A percentile compares a stretch with the other conserved stretches of the same genome.
Conservation (phyloP, 208 protist genomes). For the Crithidia expoeki region DNA sequence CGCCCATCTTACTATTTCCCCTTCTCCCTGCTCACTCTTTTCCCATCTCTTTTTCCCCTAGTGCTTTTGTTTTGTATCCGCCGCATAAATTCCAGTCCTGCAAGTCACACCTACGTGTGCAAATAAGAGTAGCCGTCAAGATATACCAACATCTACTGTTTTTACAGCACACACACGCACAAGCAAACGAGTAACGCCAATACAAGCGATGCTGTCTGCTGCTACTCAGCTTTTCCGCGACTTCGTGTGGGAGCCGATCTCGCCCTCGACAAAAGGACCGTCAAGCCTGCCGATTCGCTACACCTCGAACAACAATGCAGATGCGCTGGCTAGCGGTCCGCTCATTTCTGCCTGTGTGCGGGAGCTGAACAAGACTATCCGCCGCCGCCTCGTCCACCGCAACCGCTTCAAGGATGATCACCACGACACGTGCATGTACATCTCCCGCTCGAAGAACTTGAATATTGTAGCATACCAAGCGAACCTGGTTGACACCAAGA, state of each 20-base stretch:
- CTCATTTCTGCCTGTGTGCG: slow-evolving; percentile 55
- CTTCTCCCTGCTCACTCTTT: neutral
- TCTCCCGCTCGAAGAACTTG: slow-evolving; percentile 78
- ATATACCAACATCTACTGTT: neutral
- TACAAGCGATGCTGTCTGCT: slow-evolving; percentile 52
- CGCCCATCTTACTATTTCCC: neutral
- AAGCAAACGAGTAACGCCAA: too few relatives aligned
- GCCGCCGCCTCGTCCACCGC: slow-evolving; percentile 41
- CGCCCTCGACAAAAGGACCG: slow-evolving; percentile 15
- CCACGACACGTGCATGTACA: slow-evolving; percentile 83
- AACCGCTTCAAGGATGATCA: slow-evolving; percentile 68
- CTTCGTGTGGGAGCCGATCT: slow-evolving; percentile 32
- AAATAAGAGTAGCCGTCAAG: neutral
- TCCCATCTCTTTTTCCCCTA: neutral
- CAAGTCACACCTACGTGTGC: neutral
- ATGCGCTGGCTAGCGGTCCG: slow-evolving; percentile 57
- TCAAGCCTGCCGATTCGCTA: slow-evolving; percentile 55
- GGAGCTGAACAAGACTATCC: slow-evolving; percentile 53
- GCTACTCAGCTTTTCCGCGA: slow-evolving; percentile 57
- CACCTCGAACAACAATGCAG: slow-evolving; percentile 63
- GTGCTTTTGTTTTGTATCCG: neutral
- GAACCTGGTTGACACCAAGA: slow-evolving; percentile 36
- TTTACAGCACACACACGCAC: neutral
- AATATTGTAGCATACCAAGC: slow-evolving; percentile 81
- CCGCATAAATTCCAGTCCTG: neutral